phyloP scores from a whole-genome alignment of 495 filamentous ascomycete genomes.

The Penicillium silybi region DNA sequence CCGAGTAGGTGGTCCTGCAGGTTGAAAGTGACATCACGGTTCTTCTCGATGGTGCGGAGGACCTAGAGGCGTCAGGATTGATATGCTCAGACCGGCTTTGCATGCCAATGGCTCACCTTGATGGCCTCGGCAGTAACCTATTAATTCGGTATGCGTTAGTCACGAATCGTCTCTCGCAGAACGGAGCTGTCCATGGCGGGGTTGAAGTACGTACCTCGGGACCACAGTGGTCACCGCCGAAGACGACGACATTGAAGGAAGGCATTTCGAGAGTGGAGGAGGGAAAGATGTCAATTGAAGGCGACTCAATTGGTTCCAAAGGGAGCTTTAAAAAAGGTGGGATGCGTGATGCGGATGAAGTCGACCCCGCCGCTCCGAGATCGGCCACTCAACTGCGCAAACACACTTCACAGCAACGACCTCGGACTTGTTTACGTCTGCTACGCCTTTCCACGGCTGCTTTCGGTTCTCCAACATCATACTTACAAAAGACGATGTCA shows the following conservation, averaged over 20 bases:
- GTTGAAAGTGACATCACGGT: conserved; percentile 72
- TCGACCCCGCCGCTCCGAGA: conserved; percentile 29
- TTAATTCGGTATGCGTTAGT: conserved; percentile 6
- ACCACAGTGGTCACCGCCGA: conserved; percentile 89
- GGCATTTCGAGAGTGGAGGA: conserved; percentile 32
- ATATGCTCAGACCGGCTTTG: conserved; percentile 4
- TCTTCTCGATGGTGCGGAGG: conserved; percentile 70
- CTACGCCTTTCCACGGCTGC: background rate
- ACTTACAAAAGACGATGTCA: too few relatives aligned
- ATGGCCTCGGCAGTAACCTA: conserved; percentile 68
- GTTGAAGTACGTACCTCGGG: conserved; percentile 66
- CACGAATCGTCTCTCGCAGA: background rate
- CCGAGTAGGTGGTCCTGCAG: conserved; percentile 90
- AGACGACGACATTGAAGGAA: conserved; percentile 60
- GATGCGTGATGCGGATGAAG: conserved; percentile 26
- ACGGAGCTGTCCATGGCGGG: conserved; percentile 2
- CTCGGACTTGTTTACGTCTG: background rate
- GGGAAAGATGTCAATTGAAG: conserved; percentile 8
- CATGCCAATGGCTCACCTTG: conserved; percentile 57
- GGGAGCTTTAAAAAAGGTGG: conserved; percentile 26
- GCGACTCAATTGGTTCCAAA: conserved; percentile 15
- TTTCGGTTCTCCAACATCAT: too few relatives aligned
- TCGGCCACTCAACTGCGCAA: conserved; percentile 16
- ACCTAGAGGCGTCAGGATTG: conserved; percentile 27
- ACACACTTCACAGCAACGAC: background rate